phyloP scores from a whole-genome alignment of 495 filamentous ascomycete genomes.

The Aspergillus sparsus region DNA sequence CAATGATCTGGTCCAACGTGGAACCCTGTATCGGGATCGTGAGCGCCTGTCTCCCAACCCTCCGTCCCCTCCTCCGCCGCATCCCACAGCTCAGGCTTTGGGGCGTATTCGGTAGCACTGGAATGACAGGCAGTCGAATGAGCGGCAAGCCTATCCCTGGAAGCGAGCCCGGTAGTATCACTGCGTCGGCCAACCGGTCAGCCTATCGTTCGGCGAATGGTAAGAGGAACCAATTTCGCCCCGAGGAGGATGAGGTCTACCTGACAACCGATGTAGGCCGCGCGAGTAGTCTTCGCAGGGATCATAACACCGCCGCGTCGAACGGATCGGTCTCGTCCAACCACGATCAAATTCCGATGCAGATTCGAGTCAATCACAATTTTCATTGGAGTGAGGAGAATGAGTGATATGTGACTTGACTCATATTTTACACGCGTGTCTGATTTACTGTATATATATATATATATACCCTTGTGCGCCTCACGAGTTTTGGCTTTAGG shows the following conservation, averaged over 20 bases:
- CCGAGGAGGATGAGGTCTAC: constrained; percentile 18
- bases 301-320: neutral
- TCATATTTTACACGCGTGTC: no score
- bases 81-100: neutral
- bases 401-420: neutral
- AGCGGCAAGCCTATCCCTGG: neutral
- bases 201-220: constrained; percentile 1
- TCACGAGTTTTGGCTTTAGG: no score
- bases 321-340: neutral
- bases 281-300: neutral
- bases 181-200: constrained; percentile 7
- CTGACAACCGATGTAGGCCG: constrained; percentile 18
- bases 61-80: constrained; percentile 21
- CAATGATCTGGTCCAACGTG: constrained; percentile 26
- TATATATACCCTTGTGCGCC: no score
- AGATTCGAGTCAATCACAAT: constrained; percentile 17
- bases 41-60: constrained; percentile 28
- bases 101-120: neutral
- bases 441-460: no score
- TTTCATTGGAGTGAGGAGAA: constrained; percentile 13
- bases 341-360: constrained; percentile 5
- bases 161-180: neutral
- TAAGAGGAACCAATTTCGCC: constrained; percentile 9
- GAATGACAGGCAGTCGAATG: neutral
- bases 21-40: constrained; percentile 29